phyloP scores from a whole-genome alignment of 1,139 yeast genomes.

The Hyphopichia khmerensis region DNA sequence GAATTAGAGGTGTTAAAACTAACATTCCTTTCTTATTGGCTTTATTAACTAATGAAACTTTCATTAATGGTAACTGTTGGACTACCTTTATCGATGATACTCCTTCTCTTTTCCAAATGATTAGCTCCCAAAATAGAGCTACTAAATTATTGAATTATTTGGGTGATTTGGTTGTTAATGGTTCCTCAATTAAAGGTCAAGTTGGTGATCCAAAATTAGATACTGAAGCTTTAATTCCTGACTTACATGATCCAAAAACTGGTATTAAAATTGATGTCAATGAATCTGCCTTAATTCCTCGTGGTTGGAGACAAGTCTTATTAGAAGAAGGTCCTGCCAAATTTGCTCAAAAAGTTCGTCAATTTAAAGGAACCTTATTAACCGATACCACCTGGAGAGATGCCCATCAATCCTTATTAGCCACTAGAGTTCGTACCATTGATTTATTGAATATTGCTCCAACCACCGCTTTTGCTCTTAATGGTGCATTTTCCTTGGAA shows the following conservation, averaged over 20 bases:
- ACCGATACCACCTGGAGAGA: slow-evolving; percentile 99
- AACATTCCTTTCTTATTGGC: slow-evolving; percentile 95
- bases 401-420: slow-evolving; percentile 97
- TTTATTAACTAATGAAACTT: slow-evolving; percentile 88
- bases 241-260: slow-evolving; percentile 56
- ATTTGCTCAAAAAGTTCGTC: slow-evolving; percentile 85
- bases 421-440: slow-evolving; percentile 94
- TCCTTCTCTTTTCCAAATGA: slow-evolving; percentile 93
- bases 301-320: slow-evolving; percentile 91
- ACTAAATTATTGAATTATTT: slow-evolving; percentile 85
- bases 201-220: slow-evolving; percentile 82
- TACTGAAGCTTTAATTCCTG: slow-evolving; percentile 75
- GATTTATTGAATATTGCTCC: slow-evolving; percentile 92
- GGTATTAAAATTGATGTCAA: slow-evolving; percentile 60
- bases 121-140: slow-evolving; percentile 94
- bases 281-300: slow-evolving; percentile 47
- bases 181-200: slow-evolving; percentile 94
- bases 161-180: slow-evolving; percentile 93
- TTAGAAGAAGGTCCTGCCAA: slow-evolving; percentile 83
- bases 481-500: slow-evolving; percentile 92
- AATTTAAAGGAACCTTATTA: slow-evolving; percentile 79
- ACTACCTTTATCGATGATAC: slow-evolving; percentile 98
- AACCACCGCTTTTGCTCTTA: slow-evolving; percentile 85
- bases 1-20: slow-evolving; percentile 98
- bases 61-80: slow-evolving; percentile 89